phyloP scores from a whole-genome alignment of 768 basidiomycete genomes.

The Auriscalpium microsporum region DNA sequence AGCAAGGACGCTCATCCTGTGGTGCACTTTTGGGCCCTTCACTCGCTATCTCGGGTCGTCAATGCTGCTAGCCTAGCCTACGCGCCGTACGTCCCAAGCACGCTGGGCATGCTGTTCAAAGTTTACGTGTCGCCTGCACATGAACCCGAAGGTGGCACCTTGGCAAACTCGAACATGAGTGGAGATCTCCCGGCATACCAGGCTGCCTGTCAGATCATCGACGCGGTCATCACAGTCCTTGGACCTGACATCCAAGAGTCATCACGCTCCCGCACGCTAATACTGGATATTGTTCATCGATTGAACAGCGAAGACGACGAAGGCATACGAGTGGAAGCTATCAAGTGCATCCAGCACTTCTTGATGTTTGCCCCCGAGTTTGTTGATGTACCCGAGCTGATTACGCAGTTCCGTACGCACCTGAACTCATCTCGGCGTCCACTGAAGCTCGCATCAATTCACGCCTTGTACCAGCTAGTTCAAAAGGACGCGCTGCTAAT shows the following conservation, averaged over 20 bases:
- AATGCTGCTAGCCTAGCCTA: slow-evolving; percentile 89
- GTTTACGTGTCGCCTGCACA: slow-evolving; percentile 86
- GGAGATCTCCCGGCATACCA: slow-evolving; percentile 92
- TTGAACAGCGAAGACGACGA: slow-evolving; percentile 84
- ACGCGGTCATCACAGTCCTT: slow-evolving; percentile 86
- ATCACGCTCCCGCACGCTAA: slow-evolving; percentile 62
- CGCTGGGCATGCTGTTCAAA: slow-evolving; percentile 84
- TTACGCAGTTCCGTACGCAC: slow-evolving; percentile 69
- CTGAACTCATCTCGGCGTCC: slow-evolving; percentile 75
- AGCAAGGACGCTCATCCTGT: slow-evolving; percentile 94
- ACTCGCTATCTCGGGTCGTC: slow-evolving; percentile 78
- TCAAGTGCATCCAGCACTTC: slow-evolving; percentile 94
- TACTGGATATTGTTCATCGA: slow-evolving; percentile 79
- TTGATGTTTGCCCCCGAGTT: slow-evolving; percentile 90
- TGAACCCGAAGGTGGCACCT: slow-evolving; percentile 84
- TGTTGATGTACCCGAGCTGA: slow-evolving; percentile 72
- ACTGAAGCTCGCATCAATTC: slow-evolving; percentile 89
- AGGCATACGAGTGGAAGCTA: slow-evolving; percentile 84
- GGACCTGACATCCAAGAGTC: slow-evolving; percentile 96
- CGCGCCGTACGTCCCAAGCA: slow-evolving; percentile 79
- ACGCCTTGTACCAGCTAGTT: slow-evolving; percentile 93
- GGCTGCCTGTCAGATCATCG: slow-evolving; percentile 83
- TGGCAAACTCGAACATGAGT: slow-evolving; percentile 74
- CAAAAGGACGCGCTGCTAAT: slow-evolving; percentile 89
- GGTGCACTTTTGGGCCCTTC: slow-evolving; percentile 90